phyloP scores from a whole-genome alignment of 225 moss, liverwort and hornwort genomes.

The Antitrichia curtipendula region DNA sequence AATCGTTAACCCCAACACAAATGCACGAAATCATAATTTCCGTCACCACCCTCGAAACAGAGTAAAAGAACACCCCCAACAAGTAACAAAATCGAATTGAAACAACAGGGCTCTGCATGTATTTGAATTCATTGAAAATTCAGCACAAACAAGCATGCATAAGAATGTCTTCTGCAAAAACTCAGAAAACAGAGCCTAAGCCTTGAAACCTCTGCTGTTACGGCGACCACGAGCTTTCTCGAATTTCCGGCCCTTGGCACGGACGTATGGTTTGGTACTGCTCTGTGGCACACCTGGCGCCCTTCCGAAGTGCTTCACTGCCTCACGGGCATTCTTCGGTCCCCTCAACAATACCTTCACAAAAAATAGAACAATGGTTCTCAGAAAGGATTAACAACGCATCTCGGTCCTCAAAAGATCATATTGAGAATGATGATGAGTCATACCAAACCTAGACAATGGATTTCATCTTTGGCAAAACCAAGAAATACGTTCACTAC shows the following conservation, averaged over 20 bases:
- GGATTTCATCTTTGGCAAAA: background rate
- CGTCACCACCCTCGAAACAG: background rate
- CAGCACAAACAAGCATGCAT: background rate
- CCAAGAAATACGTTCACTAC: background rate
- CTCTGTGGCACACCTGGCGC: slow-evolving; percentile 89
- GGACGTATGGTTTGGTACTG: slow-evolving; percentile 74
- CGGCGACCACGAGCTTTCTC: slow-evolving; percentile 91
- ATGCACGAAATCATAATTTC: background rate
- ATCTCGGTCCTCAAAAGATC: background rate
- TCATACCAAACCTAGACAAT: background rate
- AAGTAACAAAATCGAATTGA: background rate
- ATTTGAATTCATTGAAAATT: slow-evolving; percentile 2
- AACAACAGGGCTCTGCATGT: background rate
- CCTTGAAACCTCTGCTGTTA: slow-evolving; percentile 96
- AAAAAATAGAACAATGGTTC: background rate
- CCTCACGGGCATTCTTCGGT: slow-evolving; percentile 88
- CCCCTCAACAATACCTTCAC: slow-evolving; percentile 67
- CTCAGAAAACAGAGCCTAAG: slow-evolving; percentile 18
- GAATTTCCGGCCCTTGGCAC: slow-evolving; percentile 84
- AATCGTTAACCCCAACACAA: background rate
- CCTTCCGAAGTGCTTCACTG: slow-evolving; percentile 94
- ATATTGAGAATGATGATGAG: background rate
- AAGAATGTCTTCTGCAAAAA: background rate
- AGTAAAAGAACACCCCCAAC: background rate
- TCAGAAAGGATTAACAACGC: background rate